Evolutionary conservation across 2,329 filamentous ascomycete genomes (phyloP).

Genomic region (Curvularia sp.): DNA sequence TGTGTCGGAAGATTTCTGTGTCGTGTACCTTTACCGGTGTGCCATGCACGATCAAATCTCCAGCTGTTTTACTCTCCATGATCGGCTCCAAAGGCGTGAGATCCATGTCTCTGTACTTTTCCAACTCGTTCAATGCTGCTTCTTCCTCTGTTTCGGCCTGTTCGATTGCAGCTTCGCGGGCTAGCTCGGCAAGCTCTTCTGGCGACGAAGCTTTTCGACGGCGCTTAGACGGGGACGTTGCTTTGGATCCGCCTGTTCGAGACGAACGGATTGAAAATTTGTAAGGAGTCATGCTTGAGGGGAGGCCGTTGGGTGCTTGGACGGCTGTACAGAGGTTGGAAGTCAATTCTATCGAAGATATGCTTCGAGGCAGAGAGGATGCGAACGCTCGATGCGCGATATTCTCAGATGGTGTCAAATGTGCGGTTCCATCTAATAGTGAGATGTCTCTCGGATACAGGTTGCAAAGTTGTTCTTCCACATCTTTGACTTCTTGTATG

Average conservation of each 20-base stretch:
- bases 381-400: background rate
- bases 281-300: background rate
- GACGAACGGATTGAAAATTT: background rate
- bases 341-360: background rate
- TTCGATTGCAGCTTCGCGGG: slow-evolving; percentile 22
- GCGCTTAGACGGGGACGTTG: slow-evolving; percentile 9
- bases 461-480: background rate
- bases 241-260: background rate
- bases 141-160: slow-evolving; percentile 16
- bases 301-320: background rate
- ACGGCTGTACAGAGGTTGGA: background rate
- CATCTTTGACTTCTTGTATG: background rate
- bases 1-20: slow-evolving; percentile 8
- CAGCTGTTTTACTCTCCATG: slow-evolving; percentile 20
- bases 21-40: slow-evolving; percentile 12
- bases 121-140: slow-evolving; percentile 9
- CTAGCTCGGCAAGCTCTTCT: slow-evolving; percentile 2
- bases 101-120: slow-evolving; percentile 30
- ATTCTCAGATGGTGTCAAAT: background rate
- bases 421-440: background rate
- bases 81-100: slow-evolving; percentile 33
- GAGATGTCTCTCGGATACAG: background rate
- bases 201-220: slow-evolving; percentile 33
- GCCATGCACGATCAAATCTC: slow-evolving; percentile 25
- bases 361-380: background rate